Evolutionary conservation across 2,329 filamentous ascomycete genomes (phyloP).

Genomic region (Gliomastix tumulicola): DNA sequence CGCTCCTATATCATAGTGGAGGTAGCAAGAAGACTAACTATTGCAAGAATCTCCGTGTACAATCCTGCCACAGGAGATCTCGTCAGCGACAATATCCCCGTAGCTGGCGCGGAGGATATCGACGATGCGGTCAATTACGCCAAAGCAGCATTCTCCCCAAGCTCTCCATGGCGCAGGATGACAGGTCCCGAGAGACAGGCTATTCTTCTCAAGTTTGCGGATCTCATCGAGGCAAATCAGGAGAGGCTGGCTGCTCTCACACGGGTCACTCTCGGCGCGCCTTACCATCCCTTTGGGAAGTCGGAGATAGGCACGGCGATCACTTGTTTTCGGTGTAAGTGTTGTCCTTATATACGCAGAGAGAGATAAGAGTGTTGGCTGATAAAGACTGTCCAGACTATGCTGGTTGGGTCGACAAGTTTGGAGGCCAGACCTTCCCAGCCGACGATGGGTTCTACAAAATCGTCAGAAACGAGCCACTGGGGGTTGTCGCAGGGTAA

Average conservation of each 20-base stretch:
- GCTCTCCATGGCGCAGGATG: not conserved
- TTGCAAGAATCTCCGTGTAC: too few relatives aligned
- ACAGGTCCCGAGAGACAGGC: not conserved
- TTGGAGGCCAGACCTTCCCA: not conserved
- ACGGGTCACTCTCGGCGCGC: constrained; percentile 36
- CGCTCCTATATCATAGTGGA: too few relatives aligned
- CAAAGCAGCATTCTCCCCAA: not conserved
- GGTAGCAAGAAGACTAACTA: too few relatives aligned
- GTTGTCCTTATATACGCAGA: too few relatives aligned
- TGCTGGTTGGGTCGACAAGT: not conserved
- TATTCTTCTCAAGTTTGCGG: not conserved
- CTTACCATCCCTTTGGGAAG: constrained; percentile 32
- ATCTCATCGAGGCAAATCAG: constrained; percentile 11
- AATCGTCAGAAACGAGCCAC: not conserved
- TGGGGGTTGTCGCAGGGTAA: not conserved
- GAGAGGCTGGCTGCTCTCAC: constrained; percentile 28
- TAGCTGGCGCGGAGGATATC: not conserved
- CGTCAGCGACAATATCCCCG: not conserved
- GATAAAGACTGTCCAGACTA: not conserved
- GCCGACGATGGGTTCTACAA: not conserved
- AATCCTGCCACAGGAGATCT: not conserved
- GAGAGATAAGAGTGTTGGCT: too few relatives aligned
- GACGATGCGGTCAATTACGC: not conserved
- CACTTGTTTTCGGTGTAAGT: not conserved
- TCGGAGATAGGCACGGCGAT: constrained; percentile 27